Evolutionary conservation across 2,329 filamentous ascomycete genomes (phyloP).

Genomic region (Aspergillus sp.): DNA sequence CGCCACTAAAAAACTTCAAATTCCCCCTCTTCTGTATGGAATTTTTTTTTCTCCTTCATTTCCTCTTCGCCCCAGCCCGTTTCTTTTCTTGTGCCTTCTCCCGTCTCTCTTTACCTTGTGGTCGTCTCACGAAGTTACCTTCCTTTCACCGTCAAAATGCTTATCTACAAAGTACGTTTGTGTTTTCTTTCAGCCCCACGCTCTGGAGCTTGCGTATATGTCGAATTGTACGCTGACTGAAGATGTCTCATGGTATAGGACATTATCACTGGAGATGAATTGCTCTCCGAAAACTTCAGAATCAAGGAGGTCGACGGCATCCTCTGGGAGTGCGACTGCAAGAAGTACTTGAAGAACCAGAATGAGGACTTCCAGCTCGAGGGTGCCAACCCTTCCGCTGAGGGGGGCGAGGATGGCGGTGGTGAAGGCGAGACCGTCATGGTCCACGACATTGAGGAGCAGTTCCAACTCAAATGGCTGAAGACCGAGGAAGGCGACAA

Average conservation of each 20-base stretch:
- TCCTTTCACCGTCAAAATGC: constrained; percentile 51
- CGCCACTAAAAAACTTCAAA: constrained; percentile 21
- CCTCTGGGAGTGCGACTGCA: constrained; percentile 85
- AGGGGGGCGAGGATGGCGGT: constrained; percentile 64
- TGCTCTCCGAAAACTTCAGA: constrained; percentile 91
- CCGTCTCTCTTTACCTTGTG: constrained; percentile 15
- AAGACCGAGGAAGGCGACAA: constrained; percentile 36
- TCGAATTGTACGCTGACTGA: too few species aligned
- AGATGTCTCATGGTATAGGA: constrained; percentile 51
- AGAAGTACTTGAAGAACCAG: constrained; percentile 72
- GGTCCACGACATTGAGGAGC: constrained; percentile 90
- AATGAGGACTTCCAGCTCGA: constrained; percentile 53
- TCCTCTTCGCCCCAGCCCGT: constrained; percentile 14
- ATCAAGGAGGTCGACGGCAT: constrained; percentile 68
- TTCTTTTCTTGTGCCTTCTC: constrained; percentile 4
- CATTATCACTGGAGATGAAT: constrained; percentile 80
- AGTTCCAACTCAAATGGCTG: constrained; percentile 71
- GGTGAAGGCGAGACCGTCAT: constrained; percentile 56
- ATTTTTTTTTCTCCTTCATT: constrained; percentile 14
- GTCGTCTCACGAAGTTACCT: constrained; percentile 4
- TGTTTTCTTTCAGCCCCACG: background rate
- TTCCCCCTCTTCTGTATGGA: constrained; percentile 15
- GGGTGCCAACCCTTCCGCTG: constrained; percentile 94
- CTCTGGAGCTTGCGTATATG: background rate
- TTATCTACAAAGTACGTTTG: constrained; percentile 58